Evolutionary conservation across 1,139 yeast species (phyloP).

Genomic region (Pichia sp.): DNA sequence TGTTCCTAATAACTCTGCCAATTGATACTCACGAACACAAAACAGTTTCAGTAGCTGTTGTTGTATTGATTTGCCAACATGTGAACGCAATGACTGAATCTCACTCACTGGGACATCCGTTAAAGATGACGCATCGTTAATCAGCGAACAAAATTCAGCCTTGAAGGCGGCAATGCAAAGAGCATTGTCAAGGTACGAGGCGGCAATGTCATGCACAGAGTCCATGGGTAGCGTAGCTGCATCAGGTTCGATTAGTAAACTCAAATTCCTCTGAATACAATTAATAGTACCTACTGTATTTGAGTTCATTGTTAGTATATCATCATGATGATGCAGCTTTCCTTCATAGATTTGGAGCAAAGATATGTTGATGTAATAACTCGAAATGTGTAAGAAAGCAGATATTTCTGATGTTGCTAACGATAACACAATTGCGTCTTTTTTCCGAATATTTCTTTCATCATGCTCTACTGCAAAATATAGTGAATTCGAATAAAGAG

Average conservation of each 20-base stretch:
- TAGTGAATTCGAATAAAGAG: conserved; percentile 2
- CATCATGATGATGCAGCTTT: not conserved
- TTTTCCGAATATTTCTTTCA: not conserved
- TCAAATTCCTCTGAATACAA: conserved; percentile 5
- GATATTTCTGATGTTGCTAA: not conserved
- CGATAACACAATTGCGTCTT: not conserved
- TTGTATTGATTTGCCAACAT: conserved; percentile 7
- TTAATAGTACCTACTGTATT: conserved; percentile 6
- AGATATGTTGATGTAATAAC: conserved; percentile 3
- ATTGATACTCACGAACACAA: conserved; percentile 33
- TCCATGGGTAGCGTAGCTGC: conserved; percentile 3
- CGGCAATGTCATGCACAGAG: conserved; percentile 7
- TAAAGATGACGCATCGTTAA: not conserved
- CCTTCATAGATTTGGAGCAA: not conserved
- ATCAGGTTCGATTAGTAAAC: conserved; percentile 5
- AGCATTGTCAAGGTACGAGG: conserved; percentile 9
- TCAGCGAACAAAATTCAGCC: conserved; percentile 8
- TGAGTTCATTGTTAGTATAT: not conserved
- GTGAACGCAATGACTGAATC: conserved; percentile 3
- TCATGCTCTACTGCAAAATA: not conserved
- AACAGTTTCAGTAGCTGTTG: conserved; percentile 25
- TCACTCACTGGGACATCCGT: not conserved
- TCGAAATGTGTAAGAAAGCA: conserved; percentile 8
- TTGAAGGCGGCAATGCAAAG: conserved; percentile 16
- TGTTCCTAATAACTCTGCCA: conserved; percentile 32